Evolutionary conservation across 202 grass and related monocot species (phyloP), one percentile per base, ranked within the genome.

Genomic region (Panicum virgatum): DNA sequence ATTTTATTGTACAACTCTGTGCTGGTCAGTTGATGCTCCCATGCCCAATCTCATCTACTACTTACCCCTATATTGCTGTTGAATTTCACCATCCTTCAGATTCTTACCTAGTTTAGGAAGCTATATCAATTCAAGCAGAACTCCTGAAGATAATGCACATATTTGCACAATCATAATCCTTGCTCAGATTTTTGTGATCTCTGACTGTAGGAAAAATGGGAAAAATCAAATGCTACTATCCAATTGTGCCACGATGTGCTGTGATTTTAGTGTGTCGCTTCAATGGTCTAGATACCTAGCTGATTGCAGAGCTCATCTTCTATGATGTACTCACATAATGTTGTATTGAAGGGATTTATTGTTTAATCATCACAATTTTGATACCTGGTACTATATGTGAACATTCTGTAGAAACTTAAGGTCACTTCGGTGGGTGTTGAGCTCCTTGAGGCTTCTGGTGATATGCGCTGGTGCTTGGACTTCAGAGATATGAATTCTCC

Each of bases 401-500:
- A 72, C 30, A 34, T 84, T 64, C 25, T 88, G 74, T 86, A 98
- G 96, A 98, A 90, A 93, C 76, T 98, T 82, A 98, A 94, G 79
- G 87, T 99, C 70, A 99, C 96, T 63, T 83, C 83, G 1, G 80
- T 91, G 80, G 96, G 96, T 47, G 61, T 96, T 71, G 96, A 96
- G 74, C 85, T 98, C 68, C 80, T 98, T 51, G 92, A 92, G 26
- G 91, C 85, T 80, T 92, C 96, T 80, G 90, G 92, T 69, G 83
- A 93, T 79, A 56, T 75, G 36, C 83, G 91, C 46, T 99, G 96
- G 96, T 98, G 92, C 79, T 88, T 98, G 83, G 91, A 98, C 84
- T 98, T 96, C 75, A 98, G 92, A 87, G 92, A 96, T 83, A 98
- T 98, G 96, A 89, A 93, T 87, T 96, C 90, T 68, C 89, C 92